Conservation (phyloP, 2,329 filamentous ascomycete species). For the Fusarium solani-melongenae region DNA sequence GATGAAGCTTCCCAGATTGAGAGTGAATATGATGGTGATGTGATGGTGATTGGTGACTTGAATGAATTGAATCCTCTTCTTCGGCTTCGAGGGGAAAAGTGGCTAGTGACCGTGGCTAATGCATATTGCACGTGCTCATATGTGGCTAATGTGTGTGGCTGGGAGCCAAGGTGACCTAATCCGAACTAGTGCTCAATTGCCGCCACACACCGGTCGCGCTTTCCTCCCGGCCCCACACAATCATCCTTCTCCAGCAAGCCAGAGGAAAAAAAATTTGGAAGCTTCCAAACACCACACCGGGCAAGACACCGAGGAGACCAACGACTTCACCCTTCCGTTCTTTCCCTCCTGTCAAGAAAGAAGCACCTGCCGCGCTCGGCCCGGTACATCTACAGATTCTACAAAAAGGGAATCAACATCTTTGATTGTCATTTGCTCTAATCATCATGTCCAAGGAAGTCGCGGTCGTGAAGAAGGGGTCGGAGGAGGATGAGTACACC, state of each 20-base stretch:
- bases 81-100: background rate
- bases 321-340: conserved; percentile 42
- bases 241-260: conserved; percentile 43
- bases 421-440: conserved; percentile 6
- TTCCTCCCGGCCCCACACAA: conserved; percentile 45
- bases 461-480: conserved; percentile 47
- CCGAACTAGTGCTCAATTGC: conserved; percentile 14
- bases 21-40: background rate
- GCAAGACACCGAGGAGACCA: conserved; percentile 47
- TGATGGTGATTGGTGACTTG: background rate
- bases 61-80: background rate
- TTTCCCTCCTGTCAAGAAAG: conserved; percentile 38
- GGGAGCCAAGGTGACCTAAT: background rate
- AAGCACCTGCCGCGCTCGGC: conserved; percentile 43
- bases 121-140: background rate
- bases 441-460: conserved; percentile 61
- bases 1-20: background rate
- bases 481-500: conserved; percentile 76
- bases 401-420: conserved; percentile 17
- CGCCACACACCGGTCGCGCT: conserved; percentile 43
- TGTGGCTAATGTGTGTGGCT: conserved; percentile 10
- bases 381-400: conserved; percentile 42
- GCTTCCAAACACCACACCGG: conserved; percentile 46
- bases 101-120: conserved; percentile 5
- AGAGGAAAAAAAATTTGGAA: conserved; percentile 50